phyloP scores from a whole-genome alignment of 106 monocot species.

The Allium sativum region DNA sequence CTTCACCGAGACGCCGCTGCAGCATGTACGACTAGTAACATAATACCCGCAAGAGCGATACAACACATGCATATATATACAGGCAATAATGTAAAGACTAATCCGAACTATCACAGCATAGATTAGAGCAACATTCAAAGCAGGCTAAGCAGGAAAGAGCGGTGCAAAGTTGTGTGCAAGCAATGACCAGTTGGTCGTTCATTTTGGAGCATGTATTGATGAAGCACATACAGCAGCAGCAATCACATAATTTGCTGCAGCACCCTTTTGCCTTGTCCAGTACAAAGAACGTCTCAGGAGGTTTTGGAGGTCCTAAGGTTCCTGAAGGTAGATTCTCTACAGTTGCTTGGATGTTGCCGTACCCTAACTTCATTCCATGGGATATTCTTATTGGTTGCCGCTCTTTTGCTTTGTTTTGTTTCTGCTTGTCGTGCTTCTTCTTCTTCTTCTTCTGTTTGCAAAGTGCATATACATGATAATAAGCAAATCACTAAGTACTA shows the following conservation, averaged over 20 bases:
- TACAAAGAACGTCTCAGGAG: constrained; percentile 16
- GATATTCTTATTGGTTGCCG: constrained; percentile 4
- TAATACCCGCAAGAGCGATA: not conserved
- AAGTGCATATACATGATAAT: not conserved
- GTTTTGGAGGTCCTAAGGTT: constrained; percentile 20
- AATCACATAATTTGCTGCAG: constrained; percentile 43
- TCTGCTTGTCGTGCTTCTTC: constrained; percentile 36
- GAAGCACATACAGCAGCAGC: constrained; percentile 70
- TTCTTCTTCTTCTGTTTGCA: not conserved
- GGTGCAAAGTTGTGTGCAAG: constrained; percentile 38
- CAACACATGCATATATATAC: not conserved
- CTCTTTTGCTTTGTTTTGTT: constrained; percentile 9
- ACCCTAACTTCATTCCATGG: constrained; percentile 29
- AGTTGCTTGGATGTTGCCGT: constrained; percentile 62
- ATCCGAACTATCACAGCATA: constrained; percentile 27
- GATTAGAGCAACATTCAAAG: constrained; percentile 43
- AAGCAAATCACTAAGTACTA: too few species aligned
- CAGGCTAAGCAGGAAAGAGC: constrained; percentile 71
- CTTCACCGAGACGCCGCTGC: too few species aligned
- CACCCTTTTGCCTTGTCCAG: constrained; percentile 46
- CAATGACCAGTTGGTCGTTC: constrained; percentile 51
- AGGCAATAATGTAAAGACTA: constrained; percentile 10
- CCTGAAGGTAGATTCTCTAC: constrained; percentile 42
- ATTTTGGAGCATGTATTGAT: constrained; percentile 42
- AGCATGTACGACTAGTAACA: too few species aligned